Conservation (phyloP, 805 yeast genomes). For the Yarrowia keelungensis region DNA sequence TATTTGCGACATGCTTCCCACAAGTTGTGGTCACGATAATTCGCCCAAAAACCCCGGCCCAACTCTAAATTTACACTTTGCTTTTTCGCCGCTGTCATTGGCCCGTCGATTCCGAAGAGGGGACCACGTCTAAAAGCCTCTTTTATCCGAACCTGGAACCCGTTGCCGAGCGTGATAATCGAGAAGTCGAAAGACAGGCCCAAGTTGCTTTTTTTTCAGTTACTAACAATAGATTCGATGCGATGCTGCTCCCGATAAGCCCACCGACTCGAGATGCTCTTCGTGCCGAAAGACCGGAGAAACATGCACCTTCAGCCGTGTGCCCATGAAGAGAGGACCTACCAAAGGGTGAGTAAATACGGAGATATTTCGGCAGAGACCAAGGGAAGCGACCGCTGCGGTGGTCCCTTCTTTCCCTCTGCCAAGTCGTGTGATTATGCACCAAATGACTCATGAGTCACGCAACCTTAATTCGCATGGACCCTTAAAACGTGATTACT, state of each 20-base stretch:
- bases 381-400: too few species aligned
- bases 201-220: too few species aligned
- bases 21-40: constrained; percentile 32
- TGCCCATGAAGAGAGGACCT: constrained; percentile 70
- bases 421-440: constrained; percentile 26
- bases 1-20: neutral
- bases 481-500: constrained; percentile 3
- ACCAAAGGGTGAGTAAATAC: constrained; percentile 55
- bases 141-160: constrained; percentile 36
- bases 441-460: constrained; percentile 23
- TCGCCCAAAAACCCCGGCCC: constrained; percentile 26
- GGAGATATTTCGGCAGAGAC: constrained; percentile 3
- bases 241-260: constrained; percentile 49
- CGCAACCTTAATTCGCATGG: neutral
- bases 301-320: constrained; percentile 61
- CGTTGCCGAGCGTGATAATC: constrained; percentile 33
- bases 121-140: constrained; percentile 22
- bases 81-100: constrained; percentile 16
- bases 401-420: neutral
- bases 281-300: constrained; percentile 62
- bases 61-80: constrained; percentile 7
- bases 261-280: constrained; percentile 52
- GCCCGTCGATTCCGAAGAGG: constrained; percentile 36
- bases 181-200: neutral
- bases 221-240: constrained; percentile 51